These are phyloP conservation scores for Phytopythium helicoides DNA, from an alignment of 352 stramenopile genomes.

Conservation along the genomic window DNA sequence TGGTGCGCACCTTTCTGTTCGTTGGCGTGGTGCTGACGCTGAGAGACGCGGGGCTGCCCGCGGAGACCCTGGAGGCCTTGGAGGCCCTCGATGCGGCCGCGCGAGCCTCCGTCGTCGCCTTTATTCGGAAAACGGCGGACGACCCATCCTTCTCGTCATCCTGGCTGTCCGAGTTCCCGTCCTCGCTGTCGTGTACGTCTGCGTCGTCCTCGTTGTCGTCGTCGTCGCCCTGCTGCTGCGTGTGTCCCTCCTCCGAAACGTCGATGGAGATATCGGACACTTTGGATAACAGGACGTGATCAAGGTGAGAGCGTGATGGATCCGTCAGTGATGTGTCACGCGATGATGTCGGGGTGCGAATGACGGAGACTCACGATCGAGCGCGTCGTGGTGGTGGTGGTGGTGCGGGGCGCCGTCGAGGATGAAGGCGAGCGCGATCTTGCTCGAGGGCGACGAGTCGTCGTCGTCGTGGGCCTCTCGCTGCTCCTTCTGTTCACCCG, in stretches of 20 bases:
- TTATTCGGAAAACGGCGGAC: not conserved
- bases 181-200: not conserved
- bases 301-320: not conserved
- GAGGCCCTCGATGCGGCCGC: not conserved
- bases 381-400: no score
- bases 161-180: no score
- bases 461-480: conserved; percentile 6
- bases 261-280: not conserved
- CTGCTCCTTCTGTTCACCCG: conserved; percentile 7
- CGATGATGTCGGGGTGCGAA: not conserved
- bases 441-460: conserved; percentile 22
- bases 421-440: conserved; percentile 46
- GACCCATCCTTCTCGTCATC: not conserved
- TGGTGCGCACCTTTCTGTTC: not conserved
- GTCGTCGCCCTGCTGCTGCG: not conserved
- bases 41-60: not conserved
- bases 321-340: not conserved
- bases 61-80: not conserved
- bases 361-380: not conserved
- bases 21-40: not conserved
- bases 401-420: conserved; percentile 14
- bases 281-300: not conserved
- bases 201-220: not conserved
- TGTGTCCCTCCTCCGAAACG: not conserved
- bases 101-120: not conserved